These are phyloP conservation scores for Podila minutissima DNA, from an alignment of 192 early-diverging fungal genomes.

Conservation along the genomic window DNA sequence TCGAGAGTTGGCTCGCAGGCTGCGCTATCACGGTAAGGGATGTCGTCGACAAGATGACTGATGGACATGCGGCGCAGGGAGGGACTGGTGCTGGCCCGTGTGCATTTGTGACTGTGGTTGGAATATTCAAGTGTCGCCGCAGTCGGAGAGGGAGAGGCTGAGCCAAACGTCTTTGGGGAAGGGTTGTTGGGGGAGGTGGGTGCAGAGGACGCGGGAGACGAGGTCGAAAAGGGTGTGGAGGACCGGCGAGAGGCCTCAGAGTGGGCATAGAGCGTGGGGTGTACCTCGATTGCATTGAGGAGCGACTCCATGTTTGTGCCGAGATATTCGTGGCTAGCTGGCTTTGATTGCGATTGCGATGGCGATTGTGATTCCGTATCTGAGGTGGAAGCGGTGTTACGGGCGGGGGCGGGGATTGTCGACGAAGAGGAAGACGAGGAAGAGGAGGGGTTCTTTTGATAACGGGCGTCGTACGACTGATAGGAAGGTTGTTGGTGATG, in stretches of 20 bases:
- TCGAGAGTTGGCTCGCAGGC: background rate
- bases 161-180: background rate
- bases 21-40: background rate
- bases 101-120: constrained; percentile 10
- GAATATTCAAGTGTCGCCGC: background rate
- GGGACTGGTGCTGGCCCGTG: constrained; percentile 5
- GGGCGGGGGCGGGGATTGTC: background rate
- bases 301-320: constrained; percentile 49
- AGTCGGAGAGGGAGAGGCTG: constrained; percentile 1
- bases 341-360: constrained; percentile 2
- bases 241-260: constrained; percentile 34
- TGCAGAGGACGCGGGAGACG: constrained; percentile 7
- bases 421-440: background rate
- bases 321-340: constrained; percentile 25
- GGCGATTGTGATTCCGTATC: background rate
- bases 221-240: constrained; percentile 5
- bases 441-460: constrained; percentile 26
- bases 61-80: constrained; percentile 49
- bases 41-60: constrained; percentile 36
- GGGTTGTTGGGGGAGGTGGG: constrained; percentile 13
- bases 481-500: background rate
- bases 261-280: constrained; percentile 27
- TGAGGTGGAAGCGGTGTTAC: background rate
- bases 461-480: constrained; percentile 28
- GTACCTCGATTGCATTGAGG: constrained; percentile 45